Evolutionary conservation across 1,139 yeast genomes (phyloP).

Genomic region (Yamadazyma blattariae): DNA sequence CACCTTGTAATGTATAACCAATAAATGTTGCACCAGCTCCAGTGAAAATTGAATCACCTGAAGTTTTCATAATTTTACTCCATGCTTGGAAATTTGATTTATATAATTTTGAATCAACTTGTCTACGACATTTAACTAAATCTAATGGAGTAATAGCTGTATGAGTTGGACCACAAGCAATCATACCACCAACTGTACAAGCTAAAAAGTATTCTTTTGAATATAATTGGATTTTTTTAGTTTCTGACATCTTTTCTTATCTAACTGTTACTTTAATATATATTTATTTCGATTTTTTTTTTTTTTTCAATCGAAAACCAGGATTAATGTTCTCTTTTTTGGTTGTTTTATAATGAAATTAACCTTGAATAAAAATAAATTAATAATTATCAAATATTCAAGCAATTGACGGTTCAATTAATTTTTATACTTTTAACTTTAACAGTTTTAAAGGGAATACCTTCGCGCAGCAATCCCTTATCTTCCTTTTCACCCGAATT

Average conservation of each 20-base stretch:
- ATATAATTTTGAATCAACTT: slow-evolving; percentile 73
- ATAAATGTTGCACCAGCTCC: slow-evolving; percentile 90
- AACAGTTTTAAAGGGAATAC: too few relatives aligned
- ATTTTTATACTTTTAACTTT: too few relatives aligned
- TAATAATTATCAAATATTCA: too few relatives aligned
- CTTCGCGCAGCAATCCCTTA: too few relatives aligned
- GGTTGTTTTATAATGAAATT: too few relatives aligned
- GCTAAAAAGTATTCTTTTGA: slow-evolving; percentile 74
- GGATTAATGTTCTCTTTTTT: too few relatives aligned
- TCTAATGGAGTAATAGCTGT: slow-evolving; percentile 90
- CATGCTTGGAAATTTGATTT: slow-evolving; percentile 77
- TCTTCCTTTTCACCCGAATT: too few relatives aligned
- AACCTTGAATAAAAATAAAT: too few relatives aligned
- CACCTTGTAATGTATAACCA: slow-evolving; percentile 93
- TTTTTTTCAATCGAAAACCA: too few relatives aligned
- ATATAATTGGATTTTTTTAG: slow-evolving; percentile 45
- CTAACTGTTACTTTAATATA: too few relatives aligned
- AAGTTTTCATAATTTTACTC: slow-evolving; percentile 64
- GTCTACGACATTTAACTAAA: slow-evolving; percentile 88
- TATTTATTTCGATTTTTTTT: too few relatives aligned
- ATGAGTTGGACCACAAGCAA: slow-evolving; percentile 97
- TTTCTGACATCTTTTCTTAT: slow-evolving; percentile 5
- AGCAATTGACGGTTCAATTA: too few relatives aligned
- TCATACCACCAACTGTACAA: slow-evolving; percentile 84
- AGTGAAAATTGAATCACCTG: slow-evolving; percentile 78